Conservation (phyloP, 106 monocot species). For the Allium sativum region DNA sequence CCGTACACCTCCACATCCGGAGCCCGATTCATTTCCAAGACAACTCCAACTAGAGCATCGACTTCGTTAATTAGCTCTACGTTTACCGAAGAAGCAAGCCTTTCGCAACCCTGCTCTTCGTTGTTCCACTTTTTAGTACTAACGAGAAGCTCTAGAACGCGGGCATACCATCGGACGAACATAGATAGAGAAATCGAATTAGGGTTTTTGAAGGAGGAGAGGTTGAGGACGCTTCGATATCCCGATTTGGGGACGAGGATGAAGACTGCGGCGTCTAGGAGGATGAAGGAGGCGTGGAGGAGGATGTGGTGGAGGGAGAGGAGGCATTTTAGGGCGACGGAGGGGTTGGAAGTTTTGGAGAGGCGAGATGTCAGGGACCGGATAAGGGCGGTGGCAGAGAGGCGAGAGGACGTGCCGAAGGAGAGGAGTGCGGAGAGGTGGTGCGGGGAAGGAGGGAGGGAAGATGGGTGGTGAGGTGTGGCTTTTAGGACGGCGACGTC, state of each 20-base stretch:
- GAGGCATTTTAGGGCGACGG: conserved; percentile 53
- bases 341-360: conserved; percentile 20
- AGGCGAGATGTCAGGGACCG: conserved; percentile 28
- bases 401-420: conserved; percentile 42
- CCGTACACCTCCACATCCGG: conserved; percentile 6
- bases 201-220: conserved; percentile 25
- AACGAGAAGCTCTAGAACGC: conserved; percentile 31
- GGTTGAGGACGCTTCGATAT: conserved; percentile 31
- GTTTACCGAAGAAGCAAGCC: conserved; percentile 19
- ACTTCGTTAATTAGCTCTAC: conserved; percentile 22
- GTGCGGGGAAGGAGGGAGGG: conserved; percentile 22
- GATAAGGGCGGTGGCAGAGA: conserved; percentile 22
- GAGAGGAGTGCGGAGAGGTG: conserved; percentile 34
- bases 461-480: conserved; percentile 33
- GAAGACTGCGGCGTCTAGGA: conserved; percentile 27
- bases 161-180: conserved; percentile 44
- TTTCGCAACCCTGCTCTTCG: not conserved
- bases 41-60: conserved; percentile 9
- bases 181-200: conserved; percentile 21
- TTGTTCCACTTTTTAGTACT: not conserved
- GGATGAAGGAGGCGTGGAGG: conserved; percentile 30
- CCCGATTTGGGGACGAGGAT: conserved; percentile 26
- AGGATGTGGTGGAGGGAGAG: conserved; percentile 36
- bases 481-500: conserved; percentile 39
- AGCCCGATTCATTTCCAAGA: conserved; percentile 10